Conservation (phyloP, 257 asterid species). For the Misopates orontium region DNA sequence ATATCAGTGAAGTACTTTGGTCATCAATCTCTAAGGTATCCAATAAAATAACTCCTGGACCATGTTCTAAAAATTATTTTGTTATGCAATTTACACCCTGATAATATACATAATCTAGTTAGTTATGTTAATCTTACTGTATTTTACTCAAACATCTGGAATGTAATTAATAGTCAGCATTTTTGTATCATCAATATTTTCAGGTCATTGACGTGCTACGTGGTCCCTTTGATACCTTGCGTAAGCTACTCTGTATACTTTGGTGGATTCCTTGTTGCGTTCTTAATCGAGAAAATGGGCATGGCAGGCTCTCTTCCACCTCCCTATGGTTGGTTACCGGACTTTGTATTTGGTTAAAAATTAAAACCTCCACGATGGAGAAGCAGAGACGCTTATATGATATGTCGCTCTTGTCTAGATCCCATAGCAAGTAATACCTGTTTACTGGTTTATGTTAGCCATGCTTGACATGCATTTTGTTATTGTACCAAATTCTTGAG, state of each 20-base stretch:
- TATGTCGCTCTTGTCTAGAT: slow-evolving; percentile 23
- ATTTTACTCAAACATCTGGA: slow-evolving; percentile 12
- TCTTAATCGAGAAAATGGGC: slow-evolving; percentile 98
- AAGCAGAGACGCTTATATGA: slow-evolving; percentile 17
- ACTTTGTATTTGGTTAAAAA: slow-evolving; percentile 13
- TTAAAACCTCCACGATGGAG: slow-evolving; percentile 12
- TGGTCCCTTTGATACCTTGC: slow-evolving; percentile 75
- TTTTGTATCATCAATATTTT: slow-evolving; percentile 33
- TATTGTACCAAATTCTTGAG: not conserved
- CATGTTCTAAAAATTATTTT: not conserved
- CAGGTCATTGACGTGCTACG: slow-evolving; percentile 87
- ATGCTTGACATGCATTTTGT: not conserved
- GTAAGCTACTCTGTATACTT: slow-evolving; percentile 70
- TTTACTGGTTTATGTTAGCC: not conserved
- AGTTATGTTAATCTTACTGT: slow-evolving; percentile 7
- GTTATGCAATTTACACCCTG: too few relatives aligned
- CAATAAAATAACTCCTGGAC: slow-evolving; percentile 25
- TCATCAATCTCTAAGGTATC: slow-evolving; percentile 73
- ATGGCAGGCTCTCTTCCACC: slow-evolving; percentile 92
- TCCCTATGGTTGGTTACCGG: slow-evolving; percentile 75
- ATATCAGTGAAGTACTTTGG: slow-evolving; percentile 59
- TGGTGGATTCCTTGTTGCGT: slow-evolving; percentile 81
- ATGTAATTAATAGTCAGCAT: slow-evolving; percentile 16
- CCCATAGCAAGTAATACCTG: not conserved
- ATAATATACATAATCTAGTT: slow-evolving; percentile 17